A percentile compares a stretch with the other conserved stretches of the same genome.
phyloP scores from a whole-genome alignment of 805 yeast genomes.

The Myxozyma geophila region DNA sequence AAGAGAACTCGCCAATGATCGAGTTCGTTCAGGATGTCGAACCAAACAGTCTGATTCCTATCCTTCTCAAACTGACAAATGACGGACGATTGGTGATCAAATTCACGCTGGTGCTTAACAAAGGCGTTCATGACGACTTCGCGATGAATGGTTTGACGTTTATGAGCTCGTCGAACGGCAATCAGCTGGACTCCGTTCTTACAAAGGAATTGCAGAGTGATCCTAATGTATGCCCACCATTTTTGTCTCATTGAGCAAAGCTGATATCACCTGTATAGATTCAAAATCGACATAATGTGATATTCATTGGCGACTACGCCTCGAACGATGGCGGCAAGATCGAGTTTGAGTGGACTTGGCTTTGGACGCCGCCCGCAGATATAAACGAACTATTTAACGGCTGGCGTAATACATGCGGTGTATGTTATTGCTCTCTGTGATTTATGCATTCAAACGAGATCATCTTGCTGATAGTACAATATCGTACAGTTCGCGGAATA shows the following conservation, averaged over 20 bases:
- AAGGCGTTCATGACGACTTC: neutral
- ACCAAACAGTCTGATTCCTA: constrained; percentile 18
- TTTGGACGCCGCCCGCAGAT: constrained; percentile 39
- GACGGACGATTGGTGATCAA: constrained; percentile 21
- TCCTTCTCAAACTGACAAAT: constrained; percentile 27
- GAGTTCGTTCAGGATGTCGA: constrained; percentile 34
- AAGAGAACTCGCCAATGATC: constrained; percentile 18
- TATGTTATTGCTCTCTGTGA: constrained; percentile 5
- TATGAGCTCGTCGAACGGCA: constrained; percentile 39
- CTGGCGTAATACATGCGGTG: constrained; percentile 44
- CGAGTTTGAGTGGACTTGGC: constrained; percentile 44
- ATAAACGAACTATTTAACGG: constrained; percentile 37
- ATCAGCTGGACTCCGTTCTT: constrained; percentile 43
- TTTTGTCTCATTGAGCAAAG: constrained; percentile 23
- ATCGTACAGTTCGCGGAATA: constrained; percentile 47
- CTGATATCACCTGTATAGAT: constrained; percentile 41
- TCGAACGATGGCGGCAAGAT: constrained; percentile 29
- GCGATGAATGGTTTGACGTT: constrained; percentile 43
- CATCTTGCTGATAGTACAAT: neutral
- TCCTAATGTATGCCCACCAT: constrained; percentile 37
- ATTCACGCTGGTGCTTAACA: constrained; percentile 20
- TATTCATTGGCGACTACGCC: constrained; percentile 45
- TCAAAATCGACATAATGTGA: constrained; percentile 47
- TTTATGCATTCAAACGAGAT: neutral
- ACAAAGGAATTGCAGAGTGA: constrained; percentile 45